phyloP scores from a whole-genome alignment of 495 filamentous ascomycete species.

The Hapsidospora chrysogenum region DNA sequence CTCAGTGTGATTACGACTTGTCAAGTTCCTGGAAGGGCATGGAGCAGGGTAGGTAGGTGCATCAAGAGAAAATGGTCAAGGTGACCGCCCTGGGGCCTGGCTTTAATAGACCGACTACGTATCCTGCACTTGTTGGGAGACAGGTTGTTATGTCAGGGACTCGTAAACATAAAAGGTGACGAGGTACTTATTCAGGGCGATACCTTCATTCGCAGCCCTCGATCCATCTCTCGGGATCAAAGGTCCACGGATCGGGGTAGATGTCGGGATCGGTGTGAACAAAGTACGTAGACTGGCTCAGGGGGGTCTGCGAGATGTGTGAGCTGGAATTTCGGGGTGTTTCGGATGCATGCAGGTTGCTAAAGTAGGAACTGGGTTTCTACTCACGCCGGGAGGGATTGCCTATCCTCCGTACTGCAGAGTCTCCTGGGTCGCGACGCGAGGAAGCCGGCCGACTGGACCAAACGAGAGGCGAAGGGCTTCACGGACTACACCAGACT shows the following conservation, averaged over 20 bases:
- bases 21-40: too few relatives aligned
- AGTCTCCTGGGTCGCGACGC: constrained; percentile 16
- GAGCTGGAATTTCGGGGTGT: too few relatives aligned
- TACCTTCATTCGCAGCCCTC: constrained; percentile 5
- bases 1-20: too few relatives aligned
- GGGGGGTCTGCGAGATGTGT: constrained; percentile 1
- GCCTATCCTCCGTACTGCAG: constrained; percentile 9
- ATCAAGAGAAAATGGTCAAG: too few relatives aligned
- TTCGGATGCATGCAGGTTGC: too few relatives aligned
- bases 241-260: constrained; percentile 19
- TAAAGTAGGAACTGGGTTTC: too few relatives aligned
- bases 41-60: too few relatives aligned
- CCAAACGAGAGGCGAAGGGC: constrained; percentile 27
- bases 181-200: constrained; percentile 15
- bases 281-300: constrained; percentile 7
- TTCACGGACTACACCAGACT: constrained; percentile 30
- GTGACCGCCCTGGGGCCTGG: too few relatives aligned
- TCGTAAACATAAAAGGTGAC: too few relatives aligned
- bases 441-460: constrained; percentile 19
- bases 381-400: constrained; percentile 11
- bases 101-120: too few relatives aligned
- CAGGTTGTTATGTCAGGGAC: too few relatives aligned
- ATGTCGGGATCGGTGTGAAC: constrained; percentile 19
- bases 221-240: constrained; percentile 26
- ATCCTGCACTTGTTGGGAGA: too few relatives aligned